Conservation (phyloP, 805 yeast species). For the Lipomyces orientalis region DNA sequence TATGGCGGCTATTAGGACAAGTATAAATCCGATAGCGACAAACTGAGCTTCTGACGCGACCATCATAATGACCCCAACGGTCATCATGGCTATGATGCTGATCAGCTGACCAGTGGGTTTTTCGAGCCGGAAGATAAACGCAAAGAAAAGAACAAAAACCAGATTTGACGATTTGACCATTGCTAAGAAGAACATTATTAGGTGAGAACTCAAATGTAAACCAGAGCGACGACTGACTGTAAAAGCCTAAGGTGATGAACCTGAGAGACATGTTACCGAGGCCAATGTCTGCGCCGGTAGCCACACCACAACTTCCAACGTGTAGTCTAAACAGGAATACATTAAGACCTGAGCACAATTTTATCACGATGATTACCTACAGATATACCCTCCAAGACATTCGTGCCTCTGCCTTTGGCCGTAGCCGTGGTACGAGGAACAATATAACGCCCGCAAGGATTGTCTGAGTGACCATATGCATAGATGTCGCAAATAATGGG, state of each 20-base stretch:
- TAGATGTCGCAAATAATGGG: conserved; percentile 82
- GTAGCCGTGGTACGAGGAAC: conserved; percentile 54
- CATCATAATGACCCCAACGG: conserved; percentile 87
- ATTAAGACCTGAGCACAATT: conserved; percentile 12
- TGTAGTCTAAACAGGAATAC: conserved; percentile 53
- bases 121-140: conserved; percentile 81
- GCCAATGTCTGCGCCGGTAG: conserved; percentile 93
- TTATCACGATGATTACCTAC: conserved; percentile 13
- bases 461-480: conserved; percentile 79
- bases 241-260: conserved; percentile 78
- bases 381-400: conserved; percentile 34
- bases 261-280: conserved; percentile 83
- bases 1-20: conserved; percentile 78
- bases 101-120: conserved; percentile 69
- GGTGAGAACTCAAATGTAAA: not conserved
- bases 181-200: conserved; percentile 14
- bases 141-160: conserved; percentile 87
- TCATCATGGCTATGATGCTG: conserved; percentile 77
- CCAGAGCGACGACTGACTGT: conserved; percentile 53
- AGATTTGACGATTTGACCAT: conserved; percentile 90
- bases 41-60: conserved; percentile 51
- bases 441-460: conserved; percentile 57
- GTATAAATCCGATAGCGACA: conserved; percentile 62
- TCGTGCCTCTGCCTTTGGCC: conserved; percentile 46
- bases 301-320: conserved; percentile 82